These are phyloP conservation scores for Durusdinium trenchii DNA, from an alignment of 73 alveolate species.

Conservation along the genomic window DNA sequence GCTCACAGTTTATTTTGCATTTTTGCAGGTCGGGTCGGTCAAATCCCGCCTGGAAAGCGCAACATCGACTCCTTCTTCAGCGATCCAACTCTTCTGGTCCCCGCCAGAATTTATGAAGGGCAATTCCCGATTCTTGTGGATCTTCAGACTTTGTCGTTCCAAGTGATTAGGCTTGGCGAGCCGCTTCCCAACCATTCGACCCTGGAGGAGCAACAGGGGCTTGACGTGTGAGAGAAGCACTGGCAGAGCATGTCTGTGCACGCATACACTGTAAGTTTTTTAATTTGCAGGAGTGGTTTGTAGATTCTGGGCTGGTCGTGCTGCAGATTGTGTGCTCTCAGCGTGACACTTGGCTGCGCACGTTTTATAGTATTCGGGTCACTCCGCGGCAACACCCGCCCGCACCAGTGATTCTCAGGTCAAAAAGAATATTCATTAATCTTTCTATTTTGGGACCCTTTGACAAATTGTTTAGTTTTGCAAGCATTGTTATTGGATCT, in stretches of 20 bases:
- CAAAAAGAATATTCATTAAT: too few species aligned
- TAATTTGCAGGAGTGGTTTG: slow-evolving; percentile 76
- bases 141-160: too few species aligned
- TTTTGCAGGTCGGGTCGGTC: slow-evolving; percentile 31
- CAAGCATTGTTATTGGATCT: too few species aligned
- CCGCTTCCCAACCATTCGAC: slow-evolving; percentile 81
- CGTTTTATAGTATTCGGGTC: too few species aligned
- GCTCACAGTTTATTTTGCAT: background rate
- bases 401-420: too few species aligned
- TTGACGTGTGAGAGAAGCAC: background rate
- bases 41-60: slow-evolving; percentile 49
- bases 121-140: too few species aligned
- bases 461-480: too few species aligned
- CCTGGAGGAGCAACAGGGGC: background rate
- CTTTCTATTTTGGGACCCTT: too few species aligned
- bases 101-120: too few species aligned
- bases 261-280: background rate
- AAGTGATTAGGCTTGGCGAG: slow-evolving; percentile 45
- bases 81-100: slow-evolving; percentile 62
- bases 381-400: too few species aligned
- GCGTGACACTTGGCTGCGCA: too few species aligned
- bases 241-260: background rate
- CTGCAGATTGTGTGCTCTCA: slow-evolving; percentile 61
- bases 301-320: slow-evolving; percentile 76
- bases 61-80: slow-evolving; percentile 12